Base-by-base conservation (phyloP, 495 filamentous ascomycete species). In the Xylaria sp. region DNA sequence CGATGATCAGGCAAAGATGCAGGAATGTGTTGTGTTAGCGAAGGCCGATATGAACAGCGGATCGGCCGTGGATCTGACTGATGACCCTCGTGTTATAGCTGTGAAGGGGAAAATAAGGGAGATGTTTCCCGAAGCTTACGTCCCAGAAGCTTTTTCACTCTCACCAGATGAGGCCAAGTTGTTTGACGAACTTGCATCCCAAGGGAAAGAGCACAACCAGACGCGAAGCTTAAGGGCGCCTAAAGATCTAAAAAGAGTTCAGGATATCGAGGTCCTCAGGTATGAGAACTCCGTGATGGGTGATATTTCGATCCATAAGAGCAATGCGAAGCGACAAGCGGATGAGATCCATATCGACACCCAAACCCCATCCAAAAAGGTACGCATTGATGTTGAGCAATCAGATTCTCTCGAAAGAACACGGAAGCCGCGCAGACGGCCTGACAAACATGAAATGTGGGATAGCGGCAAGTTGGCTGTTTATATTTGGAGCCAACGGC, bases 91-190 rank as follows among this genome's bases (percentile, higher is more conserved):
- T 61, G 75, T 79, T 29, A 65, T 73, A 59, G 69, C 61, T 26
- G 63, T 84, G 61, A 83, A 81, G 68, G 78, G 80, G 44, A 81
- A 80, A 72, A 82, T 85, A 76, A 78, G 75, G 43, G 82, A 84
- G 61, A 76, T 75, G 44, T 82, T 80, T 59, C 83, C 83, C 12
- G 71, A 72, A 44, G 72, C 82, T 40, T 85, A 81, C 69, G 81
- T 85, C 15, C 83, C 83, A 2, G 69, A 78, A 17, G 77, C 78
- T n/a, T 85, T 85, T 61, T 83, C 81, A 0, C 79, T 80, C 2
- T 76, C 76, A 0, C 73, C 80, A 40, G 78, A 83, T 33, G 83
- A 85, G 41, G 73, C 80, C 24, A 69, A 75, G 64, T 40, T 79
- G 1, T 78, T 77, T 53, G 70, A 74, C 31, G 74, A 70, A 26